These are phyloP conservation scores for Balakata baccata DNA, from an alignment of 345 rosid genomes.

Conservation along the genomic window DNA sequence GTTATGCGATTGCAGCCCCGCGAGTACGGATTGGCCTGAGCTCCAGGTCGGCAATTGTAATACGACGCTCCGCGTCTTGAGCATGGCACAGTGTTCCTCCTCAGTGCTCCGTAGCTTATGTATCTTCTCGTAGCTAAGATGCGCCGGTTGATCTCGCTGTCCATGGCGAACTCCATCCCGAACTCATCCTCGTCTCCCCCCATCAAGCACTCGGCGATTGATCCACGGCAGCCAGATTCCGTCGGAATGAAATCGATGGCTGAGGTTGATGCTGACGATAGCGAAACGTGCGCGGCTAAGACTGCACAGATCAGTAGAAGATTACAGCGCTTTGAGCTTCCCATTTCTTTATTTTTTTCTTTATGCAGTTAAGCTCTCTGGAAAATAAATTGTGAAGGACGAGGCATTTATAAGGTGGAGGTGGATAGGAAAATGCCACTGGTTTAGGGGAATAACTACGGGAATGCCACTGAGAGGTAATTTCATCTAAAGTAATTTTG, in stretches of 20 bases:
- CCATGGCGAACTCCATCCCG: slow-evolving; percentile 27
- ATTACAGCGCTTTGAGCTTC: slow-evolving; percentile 7
- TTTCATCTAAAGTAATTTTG: too few relatives aligned
- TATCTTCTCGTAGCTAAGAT: slow-evolving; percentile 21
- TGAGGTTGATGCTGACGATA: slow-evolving; percentile 31
- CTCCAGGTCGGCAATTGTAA: slow-evolving; percentile 34
- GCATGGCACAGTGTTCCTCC: slow-evolving; percentile 37
- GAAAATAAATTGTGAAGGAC: too few relatives aligned
- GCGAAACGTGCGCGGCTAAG: slow-evolving; percentile 39
- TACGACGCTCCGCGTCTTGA: slow-evolving; percentile 37
- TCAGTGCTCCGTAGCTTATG: slow-evolving; percentile 35
- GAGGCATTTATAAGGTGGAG: slow-evolving; percentile 10
- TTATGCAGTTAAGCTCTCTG: not conserved
- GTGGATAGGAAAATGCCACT: not conserved
- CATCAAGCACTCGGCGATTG: slow-evolving; percentile 32
- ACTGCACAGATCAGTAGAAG: slow-evolving; percentile 34
- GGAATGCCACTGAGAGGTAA: slow-evolving; percentile 23
- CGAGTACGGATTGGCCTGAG: slow-evolving; percentile 34
- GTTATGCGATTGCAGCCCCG: slow-evolving; percentile 33
- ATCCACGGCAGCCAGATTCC: slow-evolving; percentile 32
- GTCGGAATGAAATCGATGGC: slow-evolving; percentile 38
- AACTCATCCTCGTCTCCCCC: not conserved
- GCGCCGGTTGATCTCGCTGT: slow-evolving; percentile 27
- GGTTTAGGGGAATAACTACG: not conserved
- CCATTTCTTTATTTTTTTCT: slow-evolving; percentile 24